These are phyloP conservation scores for Metrosideros polymorpha DNA, from an alignment of 441 rosid genomes.

Conservation along the genomic window DNA sequence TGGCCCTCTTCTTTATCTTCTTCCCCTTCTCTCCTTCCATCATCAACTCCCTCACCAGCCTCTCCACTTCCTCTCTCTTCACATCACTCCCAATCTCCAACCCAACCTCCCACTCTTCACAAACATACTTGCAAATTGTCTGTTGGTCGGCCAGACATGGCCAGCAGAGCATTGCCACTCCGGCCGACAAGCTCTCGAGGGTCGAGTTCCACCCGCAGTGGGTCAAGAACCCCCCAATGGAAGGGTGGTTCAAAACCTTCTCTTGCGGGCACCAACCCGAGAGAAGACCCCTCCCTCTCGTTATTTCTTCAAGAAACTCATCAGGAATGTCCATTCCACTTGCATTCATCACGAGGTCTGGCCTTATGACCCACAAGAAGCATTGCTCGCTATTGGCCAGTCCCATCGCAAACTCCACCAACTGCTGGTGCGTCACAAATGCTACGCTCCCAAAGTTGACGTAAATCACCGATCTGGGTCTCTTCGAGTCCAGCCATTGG, in stretches of 20 bases:
- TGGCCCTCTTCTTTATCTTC: background rate
- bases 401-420: slow-evolving; percentile 16
- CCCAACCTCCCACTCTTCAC: slow-evolving; percentile 10
- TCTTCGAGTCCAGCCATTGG: slow-evolving; percentile 5
- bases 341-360: slow-evolving; percentile 6
- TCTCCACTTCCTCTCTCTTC: slow-evolving; percentile 3
- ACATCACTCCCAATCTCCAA: slow-evolving; percentile 11
- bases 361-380: slow-evolving; percentile 17
- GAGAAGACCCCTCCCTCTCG: background rate
- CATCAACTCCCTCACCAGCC: slow-evolving; percentile 10
- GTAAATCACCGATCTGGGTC: slow-evolving; percentile 1
- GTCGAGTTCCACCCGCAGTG: slow-evolving; percentile 16
- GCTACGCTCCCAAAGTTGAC: slow-evolving; percentile 16
- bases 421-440: background rate
- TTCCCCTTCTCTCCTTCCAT: slow-evolving; percentile 13
- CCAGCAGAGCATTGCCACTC: slow-evolving; percentile 13
- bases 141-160: slow-evolving; percentile 16
- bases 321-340: background rate
- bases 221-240: slow-evolving; percentile 7
- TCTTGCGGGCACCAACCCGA: slow-evolving; percentile 15
- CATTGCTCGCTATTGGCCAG: slow-evolving; percentile 3
- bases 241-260: slow-evolving; percentile 4
- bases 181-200: slow-evolving; percentile 3
- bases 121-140: slow-evolving; percentile 7
- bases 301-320: background rate